Base-by-base conservation (phyloP, 2,329 filamentous ascomycete genomes). In the Pseudogymnoascus sp. region DNA sequence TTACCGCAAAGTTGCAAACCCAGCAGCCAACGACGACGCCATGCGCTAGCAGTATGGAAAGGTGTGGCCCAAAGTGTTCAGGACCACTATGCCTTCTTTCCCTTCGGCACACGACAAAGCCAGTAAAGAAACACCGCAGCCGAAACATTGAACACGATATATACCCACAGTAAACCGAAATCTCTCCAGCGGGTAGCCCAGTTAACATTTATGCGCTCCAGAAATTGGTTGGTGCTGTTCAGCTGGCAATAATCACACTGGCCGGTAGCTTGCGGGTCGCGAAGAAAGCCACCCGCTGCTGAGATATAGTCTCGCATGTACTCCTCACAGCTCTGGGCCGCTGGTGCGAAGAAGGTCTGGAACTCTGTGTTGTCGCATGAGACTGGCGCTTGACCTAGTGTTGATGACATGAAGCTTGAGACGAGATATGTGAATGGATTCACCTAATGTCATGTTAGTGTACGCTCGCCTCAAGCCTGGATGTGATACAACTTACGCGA, bases 361-460 rank as follows among this genome's bases (percentile, higher is more conserved):
- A 84, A 80, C 73, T 96, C 92, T 72, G 88, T 89, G 8, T 73
- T 68, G 1, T 89, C 84, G 74, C 92, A 96, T 0, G 73, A 69
- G 34, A 92, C 85, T 0, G 76, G 61, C 0, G 84, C 84, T 70
- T 88, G 86, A 60, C 88, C 88, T 3, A 96, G 78, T 4, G 84
- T 89, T 0, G 83, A 83, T 0, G 86, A 81, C 0, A 92, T 75
- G 77, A 95, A 85, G 28, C 87, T 89, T 3, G 83, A 82, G 23
- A 93, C 84, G 19, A 93, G 77, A 73, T 96, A 96, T 0, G 89
- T 92, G 68, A 96, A 89, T 0, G 91, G 90, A 1, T 86, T 90
- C 62, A 5, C 48, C 48, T 57, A 5, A 34, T 34, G 16, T 57
- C 48, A 57, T 31, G 48, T 57, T 34, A 57, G 48, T 19, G 25